Percentiles rank a stretch among this genome's conserved stretches.
Evolutionary conservation across 1,284 basidiomycete species (phyloP).

Genomic region (Stygiomarasmius scandens): DNA sequence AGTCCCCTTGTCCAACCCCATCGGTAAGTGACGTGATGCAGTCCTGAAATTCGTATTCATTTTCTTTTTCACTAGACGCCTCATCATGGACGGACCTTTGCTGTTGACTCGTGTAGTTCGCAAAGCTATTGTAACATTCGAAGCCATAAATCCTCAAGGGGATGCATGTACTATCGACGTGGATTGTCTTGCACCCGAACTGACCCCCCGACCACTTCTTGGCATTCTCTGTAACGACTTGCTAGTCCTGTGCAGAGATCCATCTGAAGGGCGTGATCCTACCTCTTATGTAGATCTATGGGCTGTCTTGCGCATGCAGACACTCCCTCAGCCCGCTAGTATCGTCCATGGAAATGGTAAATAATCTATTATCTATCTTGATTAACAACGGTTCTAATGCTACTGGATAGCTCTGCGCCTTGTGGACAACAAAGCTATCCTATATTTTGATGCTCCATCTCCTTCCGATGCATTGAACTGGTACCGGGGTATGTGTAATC

Average conservation of each 20-base stretch:
- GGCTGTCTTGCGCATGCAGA: conserved; percentile 93
- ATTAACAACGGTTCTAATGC: no score
- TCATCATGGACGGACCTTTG: conserved; percentile 87
- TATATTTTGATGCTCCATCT: conserved; percentile 88
- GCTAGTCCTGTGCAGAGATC: conserved; percentile 85
- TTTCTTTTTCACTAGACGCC: conserved; percentile 52
- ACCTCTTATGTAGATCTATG: conserved; percentile 81
- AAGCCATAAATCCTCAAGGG: conserved; percentile 76
- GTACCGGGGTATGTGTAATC: conserved; percentile 78
- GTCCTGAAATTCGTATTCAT: conserved; percentile 5
- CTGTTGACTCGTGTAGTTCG: conserved; percentile 88
- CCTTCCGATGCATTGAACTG: conserved; percentile 85
- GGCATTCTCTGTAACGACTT: conserved; percentile 92
- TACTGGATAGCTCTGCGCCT: conserved; percentile 66
- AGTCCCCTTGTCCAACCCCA: conserved; percentile 98
- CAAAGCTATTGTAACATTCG: conserved; percentile 84
- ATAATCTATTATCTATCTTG: conserved; percentile 22
- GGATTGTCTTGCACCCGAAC: conserved; percentile 84
- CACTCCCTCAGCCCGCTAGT: conserved; percentile 82
- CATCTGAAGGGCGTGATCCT: conserved; percentile 74
- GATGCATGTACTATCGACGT: conserved; percentile 83
- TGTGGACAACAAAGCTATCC: conserved; percentile 87
- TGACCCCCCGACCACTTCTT: conserved; percentile 73
- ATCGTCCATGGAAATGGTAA: conserved; percentile 85
- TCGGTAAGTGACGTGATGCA: conserved; percentile 53